Percentiles rank a stretch among this genome's conserved stretches.
Conservation (phyloP, 768 basidiomycete species). For the Strobilomyces confusus region DNA sequence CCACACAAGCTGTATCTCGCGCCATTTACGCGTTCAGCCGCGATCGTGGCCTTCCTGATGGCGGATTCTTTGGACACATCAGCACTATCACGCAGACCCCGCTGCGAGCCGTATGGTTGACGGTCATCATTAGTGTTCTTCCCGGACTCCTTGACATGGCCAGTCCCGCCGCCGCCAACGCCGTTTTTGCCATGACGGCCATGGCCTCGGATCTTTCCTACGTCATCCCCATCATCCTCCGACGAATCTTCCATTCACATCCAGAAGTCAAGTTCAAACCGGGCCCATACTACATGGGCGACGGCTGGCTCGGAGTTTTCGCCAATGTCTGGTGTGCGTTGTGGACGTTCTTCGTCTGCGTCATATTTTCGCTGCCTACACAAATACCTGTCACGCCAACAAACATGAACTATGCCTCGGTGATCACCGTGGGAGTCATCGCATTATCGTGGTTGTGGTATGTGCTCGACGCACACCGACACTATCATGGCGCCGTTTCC, state of each 20-base stretch:
- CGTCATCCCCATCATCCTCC: constrained; percentile 53
- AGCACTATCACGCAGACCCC: constrained; percentile 49
- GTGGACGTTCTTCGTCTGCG: constrained; percentile 44
- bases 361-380: constrained; percentile 51
- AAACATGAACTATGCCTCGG: constrained; percentile 53
- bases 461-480: constrained; percentile 45
- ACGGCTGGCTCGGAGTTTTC: constrained; percentile 42
- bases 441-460: constrained; percentile 45
- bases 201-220: constrained; percentile 52
- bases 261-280: constrained; percentile 58
- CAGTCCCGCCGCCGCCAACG: constrained; percentile 48
- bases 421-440: constrained; percentile 26
- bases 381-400: constrained; percentile 41
- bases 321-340: constrained; percentile 43
- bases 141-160: constrained; percentile 50
- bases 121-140: constrained; percentile 41
- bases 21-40: constrained; percentile 58
- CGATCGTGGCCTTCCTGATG: constrained; percentile 52
- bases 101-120: constrained; percentile 51
- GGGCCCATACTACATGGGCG: constrained; percentile 59
- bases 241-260: constrained; percentile 49
- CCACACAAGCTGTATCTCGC: constrained; percentile 53
- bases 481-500: constrained; percentile 58
- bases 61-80: constrained; percentile 52
- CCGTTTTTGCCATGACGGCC: constrained; percentile 55